phyloP scores from a whole-genome alignment of 2,329 filamentous ascomycete genomes.

The Aspergillus caelatus region DNA sequence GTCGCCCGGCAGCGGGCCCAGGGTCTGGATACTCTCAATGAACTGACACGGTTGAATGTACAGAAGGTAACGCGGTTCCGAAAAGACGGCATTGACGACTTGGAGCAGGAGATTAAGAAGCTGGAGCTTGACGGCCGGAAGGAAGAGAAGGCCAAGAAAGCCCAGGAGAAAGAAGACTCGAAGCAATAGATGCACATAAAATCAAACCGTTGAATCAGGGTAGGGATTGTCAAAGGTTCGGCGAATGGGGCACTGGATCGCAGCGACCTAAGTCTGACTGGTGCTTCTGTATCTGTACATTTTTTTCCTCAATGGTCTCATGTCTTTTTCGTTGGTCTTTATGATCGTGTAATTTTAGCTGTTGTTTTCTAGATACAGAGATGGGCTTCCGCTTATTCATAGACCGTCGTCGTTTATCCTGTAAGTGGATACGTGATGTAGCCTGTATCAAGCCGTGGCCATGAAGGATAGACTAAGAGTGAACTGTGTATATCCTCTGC shows the following conservation, averaged over 20 bases:
- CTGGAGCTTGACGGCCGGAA: constrained; percentile 58
- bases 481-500: background rate
- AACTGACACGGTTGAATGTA: constrained; percentile 77
- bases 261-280: background rate
- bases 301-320: constrained; percentile 10
- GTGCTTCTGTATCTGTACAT: constrained; percentile 11
- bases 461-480: background rate
- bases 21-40: constrained; percentile 62
- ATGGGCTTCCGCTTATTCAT: background rate
- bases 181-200: constrained; percentile 16
- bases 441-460: background rate
- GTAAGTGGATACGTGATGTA: background rate
- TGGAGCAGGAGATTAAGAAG: constrained; percentile 63
- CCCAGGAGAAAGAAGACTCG: constrained; percentile 13
- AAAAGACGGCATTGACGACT: constrained; percentile 63
- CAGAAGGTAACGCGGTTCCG: constrained; percentile 81
- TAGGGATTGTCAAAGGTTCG: background rate
- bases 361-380: constrained; percentile 1
- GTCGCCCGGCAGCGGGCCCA: constrained; percentile 63
- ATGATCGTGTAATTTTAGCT: constrained; percentile 24
- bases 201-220: background rate
- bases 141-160: constrained; percentile 18
- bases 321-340: constrained; percentile 10
- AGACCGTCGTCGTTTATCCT: background rate
- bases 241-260: background rate